These are phyloP conservation scores for Solanum chmielewskii DNA, from an alignment of 257 asterid genomes.

Conservation along the genomic window DNA sequence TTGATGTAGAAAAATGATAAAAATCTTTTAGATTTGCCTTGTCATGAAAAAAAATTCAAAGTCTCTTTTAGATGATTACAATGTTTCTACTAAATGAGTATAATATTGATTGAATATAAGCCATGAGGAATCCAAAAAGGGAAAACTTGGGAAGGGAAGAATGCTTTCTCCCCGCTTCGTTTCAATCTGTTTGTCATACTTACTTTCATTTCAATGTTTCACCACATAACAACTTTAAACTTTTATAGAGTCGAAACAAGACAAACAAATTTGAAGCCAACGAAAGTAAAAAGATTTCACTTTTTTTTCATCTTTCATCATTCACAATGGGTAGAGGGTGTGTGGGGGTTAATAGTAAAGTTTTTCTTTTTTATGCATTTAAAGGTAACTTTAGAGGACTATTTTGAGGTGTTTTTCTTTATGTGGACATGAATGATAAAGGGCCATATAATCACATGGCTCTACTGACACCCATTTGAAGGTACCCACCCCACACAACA, in stretches of 20 bases:
- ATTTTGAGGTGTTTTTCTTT: slow-evolving; percentile 26
- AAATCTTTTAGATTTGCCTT: not conserved
- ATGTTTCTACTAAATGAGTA: not conserved
- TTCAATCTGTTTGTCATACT: not conserved
- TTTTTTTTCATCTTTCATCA: not conserved
- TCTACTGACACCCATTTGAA: slow-evolving; percentile 18
- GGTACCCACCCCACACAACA: not conserved
- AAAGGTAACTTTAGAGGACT: slow-evolving; percentile 25
- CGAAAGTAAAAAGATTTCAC: not conserved
- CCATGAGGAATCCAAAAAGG: not conserved
- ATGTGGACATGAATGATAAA: slow-evolving; percentile 23
- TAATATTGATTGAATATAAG: not conserved
- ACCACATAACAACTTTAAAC: too few relatives aligned
- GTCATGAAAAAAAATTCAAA: not conserved
- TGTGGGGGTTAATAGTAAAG: not conserved
- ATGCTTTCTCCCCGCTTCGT: not conserved
- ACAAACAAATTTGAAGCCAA: too few relatives aligned
- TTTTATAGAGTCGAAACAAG: too few relatives aligned
- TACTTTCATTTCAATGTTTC: too few relatives aligned
- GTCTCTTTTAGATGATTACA: not conserved
- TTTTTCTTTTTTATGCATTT: slow-evolving; percentile 16
- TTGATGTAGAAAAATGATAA: not conserved
- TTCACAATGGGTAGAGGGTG: not conserved
- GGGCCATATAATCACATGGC: slow-evolving; percentile 30
- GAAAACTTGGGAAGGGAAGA: not conserved